Evolutionary conservation across 257 asterid genomes (phyloP).

Genomic region (Prunella vulgaris): DNA sequence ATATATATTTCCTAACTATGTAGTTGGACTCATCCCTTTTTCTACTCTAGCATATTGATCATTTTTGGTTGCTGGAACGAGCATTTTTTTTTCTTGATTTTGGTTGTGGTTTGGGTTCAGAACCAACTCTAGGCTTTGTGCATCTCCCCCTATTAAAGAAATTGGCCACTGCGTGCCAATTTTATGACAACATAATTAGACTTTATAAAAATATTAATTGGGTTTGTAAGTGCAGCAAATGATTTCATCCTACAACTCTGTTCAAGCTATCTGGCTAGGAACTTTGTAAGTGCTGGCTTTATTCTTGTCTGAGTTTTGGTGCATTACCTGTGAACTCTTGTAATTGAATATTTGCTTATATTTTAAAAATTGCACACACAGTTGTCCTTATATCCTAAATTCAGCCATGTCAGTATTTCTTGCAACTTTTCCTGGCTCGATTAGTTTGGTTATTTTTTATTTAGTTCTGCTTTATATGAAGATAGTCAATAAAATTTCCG

Average conservation of each 20-base stretch:
- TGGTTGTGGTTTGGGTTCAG: slow-evolving; percentile 23
- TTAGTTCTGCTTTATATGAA: not conserved
- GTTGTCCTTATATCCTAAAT: slow-evolving; percentile 14
- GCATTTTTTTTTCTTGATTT: slow-evolving; percentile 9
- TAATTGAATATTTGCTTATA: no score
- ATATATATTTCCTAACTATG: no score
- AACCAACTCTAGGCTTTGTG: slow-evolving; percentile 4
- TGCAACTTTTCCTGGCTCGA: not conserved
- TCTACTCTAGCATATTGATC: slow-evolving; percentile 16
- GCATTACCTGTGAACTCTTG: no score
- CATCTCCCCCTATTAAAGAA: slow-evolving; percentile 34
- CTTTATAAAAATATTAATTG: not conserved
- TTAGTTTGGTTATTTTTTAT: not conserved
- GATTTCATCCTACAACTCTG: no score
- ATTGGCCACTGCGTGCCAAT: slow-evolving; percentile 37
- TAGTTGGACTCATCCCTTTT: no score
- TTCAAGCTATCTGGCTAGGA: no score
- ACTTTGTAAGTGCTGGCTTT: no score
- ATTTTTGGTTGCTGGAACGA: slow-evolving; percentile 12
- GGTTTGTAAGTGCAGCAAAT: not conserved
- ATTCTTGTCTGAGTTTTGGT: no score
- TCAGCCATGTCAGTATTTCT: not conserved
- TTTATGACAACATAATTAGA: slow-evolving; percentile 10
- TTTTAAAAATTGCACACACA: no score
- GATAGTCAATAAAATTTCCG: not conserved